These are phyloP conservation scores for Gracilariopsis chorda DNA, from an alignment of 23 red algal genomes.

Conservation along the genomic window DNA sequence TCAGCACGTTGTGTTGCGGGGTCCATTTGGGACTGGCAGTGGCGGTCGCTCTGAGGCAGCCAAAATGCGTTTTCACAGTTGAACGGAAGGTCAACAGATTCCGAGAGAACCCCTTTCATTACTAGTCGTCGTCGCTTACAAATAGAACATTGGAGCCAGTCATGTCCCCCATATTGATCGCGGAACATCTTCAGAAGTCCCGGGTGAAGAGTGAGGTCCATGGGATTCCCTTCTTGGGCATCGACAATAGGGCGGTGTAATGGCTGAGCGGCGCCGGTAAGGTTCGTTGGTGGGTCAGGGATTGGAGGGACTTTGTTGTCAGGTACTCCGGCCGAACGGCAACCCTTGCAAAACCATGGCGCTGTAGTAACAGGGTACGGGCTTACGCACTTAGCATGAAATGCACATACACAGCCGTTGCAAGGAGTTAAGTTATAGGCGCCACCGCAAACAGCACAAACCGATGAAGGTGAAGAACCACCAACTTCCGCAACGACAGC, in stretches of 20 bases:
- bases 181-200: conserved; percentile 6
- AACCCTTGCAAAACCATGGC: conserved; percentile 41
- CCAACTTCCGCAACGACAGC: conserved; percentile 23
- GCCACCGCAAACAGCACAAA: conserved; percentile 56
- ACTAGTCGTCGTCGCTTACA: conserved; percentile 23
- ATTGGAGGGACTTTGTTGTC: neutral
- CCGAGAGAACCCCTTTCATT: conserved; percentile 7
- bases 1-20: neutral
- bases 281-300: neutral
- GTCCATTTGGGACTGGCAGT: neutral
- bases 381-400: conserved; percentile 27
- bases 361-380: neutral
- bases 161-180: neutral
- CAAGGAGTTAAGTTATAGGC: neutral
- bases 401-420: conserved; percentile 14
- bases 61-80: conserved; percentile 31
- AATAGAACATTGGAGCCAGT: conserved; percentile 41
- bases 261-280: conserved; percentile 1
- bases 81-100: conserved; percentile 58
- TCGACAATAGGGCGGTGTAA: conserved; percentile 35
- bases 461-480: neutral
- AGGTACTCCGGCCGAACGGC: neutral
- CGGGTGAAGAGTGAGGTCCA: conserved; percentile 47
- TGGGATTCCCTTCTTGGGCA: conserved; percentile 48
- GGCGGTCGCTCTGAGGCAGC: neutral